Evolutionary conservation across 2,329 filamentous ascomycete species (phyloP), one percentile per base, ranked within the genome.

Genomic region (Fusarium begoniae): DNA sequence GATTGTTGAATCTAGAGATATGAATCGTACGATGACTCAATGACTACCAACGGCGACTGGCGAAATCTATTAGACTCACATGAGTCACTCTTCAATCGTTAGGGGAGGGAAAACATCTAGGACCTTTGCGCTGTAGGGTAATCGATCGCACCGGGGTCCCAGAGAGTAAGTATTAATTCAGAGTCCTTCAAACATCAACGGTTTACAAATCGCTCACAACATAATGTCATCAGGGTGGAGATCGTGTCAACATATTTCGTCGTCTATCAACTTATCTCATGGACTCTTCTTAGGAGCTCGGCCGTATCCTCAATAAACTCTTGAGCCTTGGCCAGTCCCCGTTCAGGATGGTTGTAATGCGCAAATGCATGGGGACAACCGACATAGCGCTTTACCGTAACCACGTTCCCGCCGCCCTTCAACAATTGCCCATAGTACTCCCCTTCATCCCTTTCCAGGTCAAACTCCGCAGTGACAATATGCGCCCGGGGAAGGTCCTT

Each of bases 311-410:
- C 37, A n/a, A 62, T 62, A 4, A 65, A 62, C 10, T 62, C 62
- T 2, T 62, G 30, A 10, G 24, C 32, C n/a, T 53, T 65, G 0
- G 38, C 6, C 8, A 65, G 4, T 6, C 62, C 62, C 6, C 40
- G 43, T 3, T 45, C 56, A 5, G 56, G 56, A 17, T 62, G 38
- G 1, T 45, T 65, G 2, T 65, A 62, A 5, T 62, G 56, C 5
- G 44, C 62, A 45, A 65, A 65, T 5, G 62, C 62, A 14, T 65
- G 62, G 5, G 62, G 62, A 9, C 45, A 62, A 1, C 62, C 56
- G 2, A 1, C 3, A 4, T 65, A 65, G 12, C 62, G 24, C 3
- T 62, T 62, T 6, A 2, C 1, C 0, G 38, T 62, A 1, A 53
- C 56, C 1, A 2, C 3, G 1, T 62, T 65, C 2, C 62, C 45